Conservation (phyloP, 164 flowering plant species). For the Santalum album region DNA sequence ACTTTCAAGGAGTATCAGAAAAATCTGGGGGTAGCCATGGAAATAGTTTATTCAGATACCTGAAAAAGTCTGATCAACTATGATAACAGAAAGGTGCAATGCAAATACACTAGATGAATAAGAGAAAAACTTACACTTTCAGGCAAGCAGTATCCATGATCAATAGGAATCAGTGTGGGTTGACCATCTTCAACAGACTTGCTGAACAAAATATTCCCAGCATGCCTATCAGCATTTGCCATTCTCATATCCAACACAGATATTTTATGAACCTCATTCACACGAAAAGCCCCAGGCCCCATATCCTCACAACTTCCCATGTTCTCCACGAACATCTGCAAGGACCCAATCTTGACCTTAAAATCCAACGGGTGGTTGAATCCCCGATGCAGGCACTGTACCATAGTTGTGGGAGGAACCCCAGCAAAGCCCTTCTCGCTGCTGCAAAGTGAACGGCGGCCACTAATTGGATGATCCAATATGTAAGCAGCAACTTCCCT, state of each 20-base stretch:
- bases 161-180: constrained; percentile 42
- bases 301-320: constrained; percentile 58
- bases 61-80: too few relatives aligned
- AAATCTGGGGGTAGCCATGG: too few relatives aligned
- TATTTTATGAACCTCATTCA: constrained; percentile 52
- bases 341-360: constrained; percentile 37
- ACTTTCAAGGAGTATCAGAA: too few relatives aligned
- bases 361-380: constrained; percentile 39
- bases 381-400: constrained; percentile 33
- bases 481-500: constrained; percentile 56
- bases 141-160: constrained; percentile 71
- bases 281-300: constrained; percentile 46
- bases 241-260: constrained; percentile 52
- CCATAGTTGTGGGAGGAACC: constrained; percentile 46
- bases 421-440: constrained; percentile 39
- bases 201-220: constrained; percentile 43
- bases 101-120: too few relatives aligned
- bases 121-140: constrained; percentile 35
- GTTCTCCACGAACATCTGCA: constrained; percentile 52
- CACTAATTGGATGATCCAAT: constrained; percentile 43
- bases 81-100: too few relatives aligned
- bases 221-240: constrained; percentile 72
- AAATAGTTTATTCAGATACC: too few relatives aligned
- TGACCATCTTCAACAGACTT: constrained; percentile 29
- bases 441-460: constrained; percentile 22